Conservation (phyloP, 2,329 filamentous ascomycete species). For the Trichoderma polysporum region DNA sequence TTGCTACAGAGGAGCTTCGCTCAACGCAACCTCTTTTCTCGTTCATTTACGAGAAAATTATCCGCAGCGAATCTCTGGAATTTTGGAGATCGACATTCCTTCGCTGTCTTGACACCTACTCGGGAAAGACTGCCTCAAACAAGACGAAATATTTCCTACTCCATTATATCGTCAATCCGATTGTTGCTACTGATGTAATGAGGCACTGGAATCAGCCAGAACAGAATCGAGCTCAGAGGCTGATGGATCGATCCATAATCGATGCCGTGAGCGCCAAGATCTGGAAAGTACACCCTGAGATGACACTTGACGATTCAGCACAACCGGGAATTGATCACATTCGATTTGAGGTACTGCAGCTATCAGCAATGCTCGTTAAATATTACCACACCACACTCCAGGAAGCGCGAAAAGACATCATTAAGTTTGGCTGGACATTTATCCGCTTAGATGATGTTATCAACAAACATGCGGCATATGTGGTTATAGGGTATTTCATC, state of each 20-base stretch:
- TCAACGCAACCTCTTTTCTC: conserved; percentile 71
- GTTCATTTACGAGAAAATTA: conserved; percentile 83
- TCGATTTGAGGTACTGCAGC: conserved; percentile 90
- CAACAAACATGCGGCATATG: conserved; percentile 98
- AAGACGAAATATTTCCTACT: conserved; percentile 92
- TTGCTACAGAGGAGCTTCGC: conserved; percentile 81
- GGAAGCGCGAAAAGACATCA: conserved; percentile 94
- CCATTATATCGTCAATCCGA: conserved; percentile 90
- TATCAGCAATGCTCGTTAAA: conserved; percentile 93
- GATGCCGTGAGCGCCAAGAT: conserved; percentile 89
- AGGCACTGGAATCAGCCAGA: conserved; percentile 67
- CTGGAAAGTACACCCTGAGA: conserved; percentile 85
- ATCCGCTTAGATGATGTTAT: conserved; percentile 98
- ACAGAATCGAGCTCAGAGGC: conserved; percentile 58
- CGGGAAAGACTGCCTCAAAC: conserved; percentile 73
- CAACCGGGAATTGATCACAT: conserved; percentile 92
- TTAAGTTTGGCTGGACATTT: conserved; percentile 99
- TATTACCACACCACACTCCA: conserved; percentile 86
- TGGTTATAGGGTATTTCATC: conserved; percentile 96
- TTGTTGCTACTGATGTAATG: conserved; percentile 95
- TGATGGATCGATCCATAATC: conserved; percentile 85
- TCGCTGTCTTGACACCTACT: conserved; percentile 85
- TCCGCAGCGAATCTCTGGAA: conserved; percentile 79
- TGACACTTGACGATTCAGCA: conserved; percentile 76
- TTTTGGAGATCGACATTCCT: conserved; percentile 81